Evolutionary conservation across 768 basidiomycete genomes (phyloP), one percentile per base, ranked within the genome.

Genomic region (Mycena vulgaris): DNA sequence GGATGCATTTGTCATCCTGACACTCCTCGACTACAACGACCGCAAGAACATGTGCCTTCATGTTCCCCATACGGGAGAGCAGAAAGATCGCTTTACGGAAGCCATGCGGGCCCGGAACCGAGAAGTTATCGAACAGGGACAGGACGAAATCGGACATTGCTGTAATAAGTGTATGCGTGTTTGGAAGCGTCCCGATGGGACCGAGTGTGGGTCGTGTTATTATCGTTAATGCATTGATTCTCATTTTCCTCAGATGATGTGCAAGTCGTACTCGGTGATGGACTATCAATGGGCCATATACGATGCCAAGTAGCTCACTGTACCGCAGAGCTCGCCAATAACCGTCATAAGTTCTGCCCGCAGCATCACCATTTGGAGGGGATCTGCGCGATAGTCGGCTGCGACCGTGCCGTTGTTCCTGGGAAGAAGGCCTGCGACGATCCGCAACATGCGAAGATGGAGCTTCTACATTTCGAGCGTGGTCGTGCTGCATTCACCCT

Each of bases 81-180:
- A 81, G 52, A 59, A 60, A 10, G 72, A 78, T 35, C 66, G 76
- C 1, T 81, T 81, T 64, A 74, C 64, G 19, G 70, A 25, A 0
- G 77, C 76, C 7, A 80, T 80, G 72, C 55, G 70, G 14, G 71
- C 63, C 7, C 64, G 79, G 0, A 82, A 81, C 57, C 16, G 45
- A 0, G 60, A 64, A 4, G 79, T 81, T 10, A 63, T 75, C 21
- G 40, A 68, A 6, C 39, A 71, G 40, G 80, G 80, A 0, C 80
- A 81, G 40, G 70, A 72, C 14, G 77, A 79, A 27, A 69, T 78
- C 8, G 28, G 19, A 3, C 80, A 82, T 73, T 75, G 63, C n/a
- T 81, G 80, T 52, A n/a, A 47, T 47, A n/a, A 25, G 7, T 47
- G 45, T 13, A 3, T 23, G 45, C 21, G 45, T 23, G 6, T 13